Evolutionary conservation across 108 stramenopile genomes (phyloP).

Genomic region (Phaeodactylum tricornutum): DNA sequence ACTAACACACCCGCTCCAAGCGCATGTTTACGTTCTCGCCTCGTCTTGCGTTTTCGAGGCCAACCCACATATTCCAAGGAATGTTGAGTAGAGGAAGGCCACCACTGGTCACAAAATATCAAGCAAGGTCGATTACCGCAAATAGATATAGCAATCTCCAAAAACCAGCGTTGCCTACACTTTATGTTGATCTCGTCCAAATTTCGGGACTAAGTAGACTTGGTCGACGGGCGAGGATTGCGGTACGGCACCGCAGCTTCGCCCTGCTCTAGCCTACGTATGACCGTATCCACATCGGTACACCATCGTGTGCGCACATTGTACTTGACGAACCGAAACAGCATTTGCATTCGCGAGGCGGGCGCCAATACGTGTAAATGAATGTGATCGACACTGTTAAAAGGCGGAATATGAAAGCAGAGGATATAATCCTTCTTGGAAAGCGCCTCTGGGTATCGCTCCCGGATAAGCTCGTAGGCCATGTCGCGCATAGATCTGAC

Average conservation of each 20-base stretch:
- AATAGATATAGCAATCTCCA: too few species aligned
- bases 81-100: too few species aligned
- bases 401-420: conserved; percentile 67
- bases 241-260: conserved; percentile 21
- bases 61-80: too few species aligned
- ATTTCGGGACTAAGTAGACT: too few species aligned
- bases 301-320: conserved; percentile 39
- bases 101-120: too few species aligned
- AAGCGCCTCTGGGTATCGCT: conserved; percentile 28
- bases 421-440: conserved; percentile 36
- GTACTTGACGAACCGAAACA: conserved; percentile 38
- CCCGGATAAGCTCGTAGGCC: conserved; percentile 27
- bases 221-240: too few species aligned
- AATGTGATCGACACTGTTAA: conserved; percentile 57
- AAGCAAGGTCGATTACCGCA: too few species aligned
- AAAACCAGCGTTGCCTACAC: too few species aligned
- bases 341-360: conserved; percentile 30
- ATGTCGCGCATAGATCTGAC: conserved; percentile 41
- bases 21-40: too few species aligned
- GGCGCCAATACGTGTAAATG: conserved; percentile 77
- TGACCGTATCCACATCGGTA: conserved; percentile 19
- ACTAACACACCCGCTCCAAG: too few species aligned
- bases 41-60: too few species aligned
- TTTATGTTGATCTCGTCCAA: too few species aligned
- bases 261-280: conserved; percentile 22